Percentiles rank a stretch among this genome's conserved stretches.
These are phyloP conservation scores for Chondrostereum purpureum DNA, from an alignment of 1,284 basidiomycete genomes.

Conservation along the genomic window DNA sequence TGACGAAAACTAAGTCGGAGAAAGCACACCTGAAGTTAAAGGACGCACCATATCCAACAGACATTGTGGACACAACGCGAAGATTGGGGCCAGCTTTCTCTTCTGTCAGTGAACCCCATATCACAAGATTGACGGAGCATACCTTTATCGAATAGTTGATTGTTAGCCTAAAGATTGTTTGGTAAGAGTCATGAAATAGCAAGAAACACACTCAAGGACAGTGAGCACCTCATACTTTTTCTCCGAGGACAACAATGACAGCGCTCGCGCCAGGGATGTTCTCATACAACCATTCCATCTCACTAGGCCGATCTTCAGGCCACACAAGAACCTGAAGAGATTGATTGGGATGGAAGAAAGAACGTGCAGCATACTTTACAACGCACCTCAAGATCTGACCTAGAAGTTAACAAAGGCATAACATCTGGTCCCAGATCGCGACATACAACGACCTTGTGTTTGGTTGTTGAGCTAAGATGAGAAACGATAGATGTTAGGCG, in stretches of 20 bases:
- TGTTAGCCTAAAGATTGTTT: slow-evolving; percentile 47
- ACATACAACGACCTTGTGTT: slow-evolving; percentile 58
- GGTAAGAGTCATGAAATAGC: too few species aligned
- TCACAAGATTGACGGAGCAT: slow-evolving; percentile 8
- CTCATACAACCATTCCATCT: slow-evolving; percentile 74
- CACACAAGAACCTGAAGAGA: slow-evolving; percentile 56
- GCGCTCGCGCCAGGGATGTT: slow-evolving; percentile 64
- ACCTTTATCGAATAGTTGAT: slow-evolving; percentile 69
- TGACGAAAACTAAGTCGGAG: neutral
- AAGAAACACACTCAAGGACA: neutral
- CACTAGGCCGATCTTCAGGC: slow-evolving; percentile 59
- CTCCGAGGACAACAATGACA: slow-evolving; percentile 62
- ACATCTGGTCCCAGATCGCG: slow-evolving; percentile 66
- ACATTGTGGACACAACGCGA: slow-evolving; percentile 4
- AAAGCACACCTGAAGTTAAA: neutral
- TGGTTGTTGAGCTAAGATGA: slow-evolving; percentile 23
- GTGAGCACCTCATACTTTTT: slow-evolving; percentile 44
- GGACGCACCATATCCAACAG: slow-evolving; percentile 2
- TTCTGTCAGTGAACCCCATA: neutral
- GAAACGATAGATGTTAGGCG: slow-evolving; percentile 30
- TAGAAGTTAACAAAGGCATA: slow-evolving; percentile 53
- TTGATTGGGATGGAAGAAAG: slow-evolving; percentile 1
- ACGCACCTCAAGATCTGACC: slow-evolving; percentile 51
- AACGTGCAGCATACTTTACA: neutral
- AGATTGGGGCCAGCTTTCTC: slow-evolving; percentile 2